phyloP scores from a whole-genome alignment of 495 filamentous ascomycete species.

The Parathielavia hyrcaniae region DNA sequence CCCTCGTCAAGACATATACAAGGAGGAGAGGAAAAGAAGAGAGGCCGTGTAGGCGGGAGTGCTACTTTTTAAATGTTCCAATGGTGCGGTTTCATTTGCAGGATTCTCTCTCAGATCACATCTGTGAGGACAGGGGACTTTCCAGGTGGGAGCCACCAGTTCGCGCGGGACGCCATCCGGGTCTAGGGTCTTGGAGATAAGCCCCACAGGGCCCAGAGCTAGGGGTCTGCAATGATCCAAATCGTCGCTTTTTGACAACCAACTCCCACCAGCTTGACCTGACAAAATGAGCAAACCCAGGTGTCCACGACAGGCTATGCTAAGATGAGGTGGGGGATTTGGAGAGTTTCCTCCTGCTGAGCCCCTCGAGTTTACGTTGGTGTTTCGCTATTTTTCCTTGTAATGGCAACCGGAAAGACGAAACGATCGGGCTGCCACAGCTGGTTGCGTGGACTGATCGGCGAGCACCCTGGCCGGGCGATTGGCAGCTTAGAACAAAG shows the following conservation, averaged over 20 bases:
- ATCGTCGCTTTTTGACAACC: too few species aligned
- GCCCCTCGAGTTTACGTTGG: too few species aligned
- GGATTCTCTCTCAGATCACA: not conserved
- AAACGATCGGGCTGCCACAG: not conserved
- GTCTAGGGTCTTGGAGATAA: conserved; percentile 5
- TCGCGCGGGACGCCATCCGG: conserved; percentile 5
- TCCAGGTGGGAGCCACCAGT: conserved; percentile 5
- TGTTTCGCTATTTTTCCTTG: not conserved
- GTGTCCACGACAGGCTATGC: too few species aligned
- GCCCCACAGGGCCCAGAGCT: not conserved
- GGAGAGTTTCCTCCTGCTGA: too few species aligned
- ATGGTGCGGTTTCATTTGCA: not conserved
- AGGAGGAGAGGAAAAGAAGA: not conserved
- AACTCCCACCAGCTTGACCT: too few species aligned
- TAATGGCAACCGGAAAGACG: not conserved
- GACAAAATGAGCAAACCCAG: too few species aligned
- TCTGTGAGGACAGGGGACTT: not conserved
- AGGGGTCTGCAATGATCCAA: not conserved
- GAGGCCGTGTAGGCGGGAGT: not conserved
- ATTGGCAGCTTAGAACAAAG: not conserved
- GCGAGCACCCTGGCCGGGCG: not conserved
- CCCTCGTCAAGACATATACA: not conserved
- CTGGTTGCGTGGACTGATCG: not conserved
- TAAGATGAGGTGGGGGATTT: too few species aligned
- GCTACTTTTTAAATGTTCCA: too few species aligned